phyloP scores from a whole-genome alignment of 352 stramenopile species.

The Phytophthora hybrid region DNA sequence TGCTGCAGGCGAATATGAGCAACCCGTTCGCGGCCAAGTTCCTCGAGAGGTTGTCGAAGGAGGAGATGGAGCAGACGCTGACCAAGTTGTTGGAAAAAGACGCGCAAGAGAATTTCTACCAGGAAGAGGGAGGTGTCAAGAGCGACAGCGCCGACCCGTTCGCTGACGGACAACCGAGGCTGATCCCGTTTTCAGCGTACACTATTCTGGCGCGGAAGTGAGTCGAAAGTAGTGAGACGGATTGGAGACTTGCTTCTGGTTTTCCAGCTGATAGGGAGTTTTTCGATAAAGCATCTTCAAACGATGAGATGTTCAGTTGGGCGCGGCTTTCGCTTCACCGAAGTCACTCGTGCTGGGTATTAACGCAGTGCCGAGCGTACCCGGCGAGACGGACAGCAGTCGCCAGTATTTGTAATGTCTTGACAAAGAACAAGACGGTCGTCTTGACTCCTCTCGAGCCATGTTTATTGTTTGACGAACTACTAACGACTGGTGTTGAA shows the following conservation, averaged over 20 bases:
- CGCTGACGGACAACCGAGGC: slow-evolving; percentile 24
- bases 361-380: neutral
- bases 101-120: slow-evolving; percentile 30
- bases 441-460: neutral
- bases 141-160: slow-evolving; percentile 17
- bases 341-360: slow-evolving; percentile 6
- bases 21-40: slow-evolving; percentile 43
- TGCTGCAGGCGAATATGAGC: slow-evolving; percentile 38
- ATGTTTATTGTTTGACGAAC: slow-evolving; percentile 8
- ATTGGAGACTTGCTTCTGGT: neutral
- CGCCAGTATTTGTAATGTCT: slow-evolving; percentile 23
- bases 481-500: neutral
- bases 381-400: neutral
- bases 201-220: slow-evolving; percentile 42
- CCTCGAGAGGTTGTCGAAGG: slow-evolving; percentile 35
- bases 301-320: slow-evolving; percentile 24
- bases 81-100: slow-evolving; percentile 34
- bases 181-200: slow-evolving; percentile 39
- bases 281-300: slow-evolving; percentile 13
- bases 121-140: slow-evolving; percentile 1
- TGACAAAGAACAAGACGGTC: slow-evolving; percentile 16
- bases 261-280: neutral
- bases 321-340: slow-evolving; percentile 9
- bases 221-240: slow-evolving; percentile 3
- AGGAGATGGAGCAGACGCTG: slow-evolving; percentile 32